Evolutionary conservation across 2,329 filamentous ascomycete genomes (phyloP).

Genomic region (Aspergillus sp.): DNA sequence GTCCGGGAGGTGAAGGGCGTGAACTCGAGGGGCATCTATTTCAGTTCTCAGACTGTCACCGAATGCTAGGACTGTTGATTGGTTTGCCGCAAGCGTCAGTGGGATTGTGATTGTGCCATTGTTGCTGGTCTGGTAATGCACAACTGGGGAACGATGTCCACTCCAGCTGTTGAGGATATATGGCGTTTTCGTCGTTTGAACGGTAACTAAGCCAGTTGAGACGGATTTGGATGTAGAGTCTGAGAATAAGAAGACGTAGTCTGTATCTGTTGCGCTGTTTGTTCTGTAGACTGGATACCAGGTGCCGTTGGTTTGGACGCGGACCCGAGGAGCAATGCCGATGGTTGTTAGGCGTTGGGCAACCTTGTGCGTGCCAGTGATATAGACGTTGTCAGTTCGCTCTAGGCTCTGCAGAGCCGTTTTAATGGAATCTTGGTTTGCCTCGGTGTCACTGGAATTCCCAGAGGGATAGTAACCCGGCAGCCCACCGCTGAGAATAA

Average conservation of each 20-base stretch:
- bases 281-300: conserved; percentile 41
- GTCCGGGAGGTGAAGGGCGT: background rate
- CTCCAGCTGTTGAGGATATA: conserved; percentile 47
- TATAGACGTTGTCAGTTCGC: conserved; percentile 34
- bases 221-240: conserved; percentile 20
- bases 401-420: background rate
- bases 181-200: conserved; percentile 28
- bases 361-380: conserved; percentile 27
- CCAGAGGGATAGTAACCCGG: conserved; percentile 23
- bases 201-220: background rate
- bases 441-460: background rate
- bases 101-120: conserved; percentile 30
- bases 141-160: conserved; percentile 31
- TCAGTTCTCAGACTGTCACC: too few relatives aligned
- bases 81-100: conserved; percentile 38
- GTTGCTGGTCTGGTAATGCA: conserved; percentile 29
- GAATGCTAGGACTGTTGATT: conserved; percentile 43
- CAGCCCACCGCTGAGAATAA: conserved; percentile 43
- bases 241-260: conserved; percentile 46
- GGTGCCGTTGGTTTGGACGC: conserved; percentile 24
- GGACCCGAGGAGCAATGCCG: conserved; percentile 33
- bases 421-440: too few relatives aligned
- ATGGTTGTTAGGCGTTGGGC: conserved; percentile 31
- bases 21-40: background rate
- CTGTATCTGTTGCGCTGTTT: conserved; percentile 18